phyloP scores from a whole-genome alignment of 805 yeast genomes.

The Yamadazyma laniorum region DNA sequence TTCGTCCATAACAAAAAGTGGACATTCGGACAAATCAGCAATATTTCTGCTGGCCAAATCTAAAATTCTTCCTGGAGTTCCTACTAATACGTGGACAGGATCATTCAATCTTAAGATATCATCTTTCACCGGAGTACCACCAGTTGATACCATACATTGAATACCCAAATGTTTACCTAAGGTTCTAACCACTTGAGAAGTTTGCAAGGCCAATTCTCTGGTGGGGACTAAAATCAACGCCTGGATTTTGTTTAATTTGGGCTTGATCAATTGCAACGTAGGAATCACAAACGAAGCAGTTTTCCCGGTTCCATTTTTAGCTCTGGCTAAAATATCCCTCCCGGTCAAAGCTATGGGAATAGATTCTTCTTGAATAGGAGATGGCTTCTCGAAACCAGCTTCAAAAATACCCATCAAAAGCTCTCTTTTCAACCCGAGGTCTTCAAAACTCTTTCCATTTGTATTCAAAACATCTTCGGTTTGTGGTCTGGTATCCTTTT shows the following conservation, averaged over 20 bases:
- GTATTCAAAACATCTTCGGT: slow-evolving; percentile 94
- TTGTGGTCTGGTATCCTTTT: slow-evolving; percentile 89
- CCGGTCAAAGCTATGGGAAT: slow-evolving; percentile 95
- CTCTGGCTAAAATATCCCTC: slow-evolving; percentile 94
- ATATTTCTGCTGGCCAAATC: slow-evolving; percentile 87
- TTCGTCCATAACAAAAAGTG: slow-evolving; percentile 94
- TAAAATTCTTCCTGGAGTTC: slow-evolving; percentile 96
- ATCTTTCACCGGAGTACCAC: slow-evolving; percentile 92
- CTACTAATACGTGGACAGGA: slow-evolving; percentile 91
- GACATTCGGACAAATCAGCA: slow-evolving; percentile 84
- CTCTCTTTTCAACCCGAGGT: slow-evolving; percentile 87
- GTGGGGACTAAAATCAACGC: slow-evolving; percentile 94
- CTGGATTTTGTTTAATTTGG: slow-evolving; percentile 81
- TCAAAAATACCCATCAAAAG: slow-evolving; percentile 97
- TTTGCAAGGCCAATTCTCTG: slow-evolving; percentile 95
- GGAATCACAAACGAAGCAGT: slow-evolving; percentile 98
- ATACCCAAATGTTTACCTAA: slow-evolving; percentile 90
- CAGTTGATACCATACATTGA: slow-evolving; percentile 96
- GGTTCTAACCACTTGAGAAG: slow-evolving; percentile 95
- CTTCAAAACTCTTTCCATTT: slow-evolving; percentile 89
- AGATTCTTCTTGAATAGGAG: slow-evolving; percentile 96
- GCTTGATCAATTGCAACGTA: slow-evolving; percentile 82
- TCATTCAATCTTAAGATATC: slow-evolving; percentile 92
- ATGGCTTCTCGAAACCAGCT: slow-evolving; percentile 97
- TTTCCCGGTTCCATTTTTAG: slow-evolving; percentile 98